These are phyloP conservation scores for Lumnitzera racemosa DNA, from an alignment of 345 rosid species.

Conservation along the genomic window DNA sequence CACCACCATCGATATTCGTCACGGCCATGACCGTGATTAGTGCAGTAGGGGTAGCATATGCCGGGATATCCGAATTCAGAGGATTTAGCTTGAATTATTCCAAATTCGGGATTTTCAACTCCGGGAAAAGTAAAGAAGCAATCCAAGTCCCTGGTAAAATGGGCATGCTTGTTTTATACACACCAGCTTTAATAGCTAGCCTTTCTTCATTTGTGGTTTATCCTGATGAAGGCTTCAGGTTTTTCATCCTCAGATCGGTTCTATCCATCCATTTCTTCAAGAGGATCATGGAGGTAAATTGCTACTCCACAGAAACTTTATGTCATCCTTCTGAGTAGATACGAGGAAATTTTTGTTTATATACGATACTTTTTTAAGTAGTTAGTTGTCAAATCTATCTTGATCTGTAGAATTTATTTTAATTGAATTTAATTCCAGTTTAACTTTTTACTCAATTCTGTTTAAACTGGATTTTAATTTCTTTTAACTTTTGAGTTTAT, in stretches of 20 bases:
- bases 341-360: neutral
- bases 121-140: neutral
- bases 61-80: slow-evolving; percentile 34
- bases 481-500: too few relatives aligned
- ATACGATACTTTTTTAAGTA: slow-evolving; percentile 10
- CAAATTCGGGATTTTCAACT: slow-evolving; percentile 4
- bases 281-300: slow-evolving; percentile 40
- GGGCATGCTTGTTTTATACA: slow-evolving; percentile 52
- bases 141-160: slow-evolving; percentile 32
- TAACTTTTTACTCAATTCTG: too few relatives aligned
- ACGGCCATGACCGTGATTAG: slow-evolving; percentile 28
- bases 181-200: slow-evolving; percentile 52
- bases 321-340: neutral
- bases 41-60: slow-evolving; percentile 18
- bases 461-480: too few relatives aligned
- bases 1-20: slow-evolving; percentile 28
- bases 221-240: slow-evolving; percentile 35
- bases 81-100: slow-evolving; percentile 32
- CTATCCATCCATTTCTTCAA: slow-evolving; percentile 68
- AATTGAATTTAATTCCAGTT: too few relatives aligned
- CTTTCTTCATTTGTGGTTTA: slow-evolving; percentile 41
- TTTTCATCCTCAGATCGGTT: slow-evolving; percentile 39
- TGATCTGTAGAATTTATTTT: too few relatives aligned
- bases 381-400: slow-evolving; percentile 4
- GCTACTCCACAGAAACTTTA: neutral